Evolutionary conservation across 306 rosid genomes (phyloP).

Genomic region (Mimosa bimucronata): DNA sequence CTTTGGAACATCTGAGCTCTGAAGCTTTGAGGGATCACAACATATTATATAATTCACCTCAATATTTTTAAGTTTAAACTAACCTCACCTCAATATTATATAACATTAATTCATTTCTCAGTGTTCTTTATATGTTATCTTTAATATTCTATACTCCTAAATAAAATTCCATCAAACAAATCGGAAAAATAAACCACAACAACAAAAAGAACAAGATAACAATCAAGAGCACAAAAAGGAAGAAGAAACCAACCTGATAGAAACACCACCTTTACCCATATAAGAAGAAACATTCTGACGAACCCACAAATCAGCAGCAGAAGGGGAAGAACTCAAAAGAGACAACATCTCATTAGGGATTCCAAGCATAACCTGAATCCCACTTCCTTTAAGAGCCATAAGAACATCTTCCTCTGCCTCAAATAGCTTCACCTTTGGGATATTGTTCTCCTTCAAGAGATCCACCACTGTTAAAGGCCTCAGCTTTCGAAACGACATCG

Average conservation of each 20-base stretch:
- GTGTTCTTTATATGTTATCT: too few relatives aligned
- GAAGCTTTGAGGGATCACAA: too few relatives aligned
- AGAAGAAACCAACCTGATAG: conserved; percentile 67
- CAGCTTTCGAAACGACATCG: conserved; percentile 67
- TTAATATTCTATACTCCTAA: too few relatives aligned
- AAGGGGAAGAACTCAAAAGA: conserved; percentile 61
- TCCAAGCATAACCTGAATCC: conserved; percentile 86
- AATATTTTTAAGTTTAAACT: too few relatives aligned
- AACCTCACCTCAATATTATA: too few relatives aligned
- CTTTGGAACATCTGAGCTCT: too few relatives aligned
- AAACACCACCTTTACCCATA: conserved; percentile 72
- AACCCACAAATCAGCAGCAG: conserved; percentile 81
- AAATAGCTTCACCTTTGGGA: conserved; percentile 82
- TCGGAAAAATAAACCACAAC: neutral
- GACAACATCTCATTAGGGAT: conserved; percentile 86
- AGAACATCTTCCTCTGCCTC: conserved; percentile 74
- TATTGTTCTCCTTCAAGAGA: conserved; percentile 69
- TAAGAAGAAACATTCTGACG: conserved; percentile 73
- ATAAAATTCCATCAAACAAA: neutral
- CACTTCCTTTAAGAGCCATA: conserved; percentile 66
- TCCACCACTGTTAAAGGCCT: conserved; percentile 78
- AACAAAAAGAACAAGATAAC: neutral
- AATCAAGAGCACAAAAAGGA: neutral
- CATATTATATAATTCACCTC: too few relatives aligned
- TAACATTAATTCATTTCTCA: too few relatives aligned